phyloP scores from a whole-genome alignment of 75 land plant genomes.

The Cupressus sempervirens region DNA sequence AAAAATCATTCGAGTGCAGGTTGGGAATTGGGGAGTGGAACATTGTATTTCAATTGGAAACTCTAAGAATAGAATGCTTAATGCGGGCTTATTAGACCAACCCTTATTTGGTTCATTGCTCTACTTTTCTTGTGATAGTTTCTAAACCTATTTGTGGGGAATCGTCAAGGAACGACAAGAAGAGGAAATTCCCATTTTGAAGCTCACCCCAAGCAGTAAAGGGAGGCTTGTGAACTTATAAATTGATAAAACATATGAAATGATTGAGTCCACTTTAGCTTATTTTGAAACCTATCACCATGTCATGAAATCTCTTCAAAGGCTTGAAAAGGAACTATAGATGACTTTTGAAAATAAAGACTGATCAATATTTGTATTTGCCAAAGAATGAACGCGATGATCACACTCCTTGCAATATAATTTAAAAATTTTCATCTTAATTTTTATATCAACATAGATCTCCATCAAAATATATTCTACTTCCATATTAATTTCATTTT shows the following conservation, averaged over 20 bases:
- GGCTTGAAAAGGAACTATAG: slow-evolving; percentile 21
- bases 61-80: neutral
- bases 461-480: too few relatives aligned
- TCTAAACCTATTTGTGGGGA: slow-evolving; percentile 11
- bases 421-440: too few relatives aligned
- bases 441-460: too few relatives aligned
- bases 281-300: slow-evolving; percentile 30
- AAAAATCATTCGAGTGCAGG: neutral
- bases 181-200: neutral
- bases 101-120: slow-evolving; percentile 20
- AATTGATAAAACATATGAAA: too few relatives aligned
- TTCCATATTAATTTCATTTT: too few relatives aligned
- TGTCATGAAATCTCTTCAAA: slow-evolving; percentile 19
- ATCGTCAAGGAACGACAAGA: neutral
- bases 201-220: neutral
- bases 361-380: too few relatives aligned
- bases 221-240: neutral
- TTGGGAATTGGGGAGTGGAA: slow-evolving; percentile 3
- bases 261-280: slow-evolving; percentile 18
- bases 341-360: too few relatives aligned
- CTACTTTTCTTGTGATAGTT: slow-evolving; percentile 15
- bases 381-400: too few relatives aligned
- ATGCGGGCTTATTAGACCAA: slow-evolving; percentile 1
- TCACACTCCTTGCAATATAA: too few relatives aligned
- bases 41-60: neutral